These are phyloP conservation scores for Tricholoma bakamatsutake DNA, from an alignment of 768 basidiomycete genomes.

Conservation along the genomic window DNA sequence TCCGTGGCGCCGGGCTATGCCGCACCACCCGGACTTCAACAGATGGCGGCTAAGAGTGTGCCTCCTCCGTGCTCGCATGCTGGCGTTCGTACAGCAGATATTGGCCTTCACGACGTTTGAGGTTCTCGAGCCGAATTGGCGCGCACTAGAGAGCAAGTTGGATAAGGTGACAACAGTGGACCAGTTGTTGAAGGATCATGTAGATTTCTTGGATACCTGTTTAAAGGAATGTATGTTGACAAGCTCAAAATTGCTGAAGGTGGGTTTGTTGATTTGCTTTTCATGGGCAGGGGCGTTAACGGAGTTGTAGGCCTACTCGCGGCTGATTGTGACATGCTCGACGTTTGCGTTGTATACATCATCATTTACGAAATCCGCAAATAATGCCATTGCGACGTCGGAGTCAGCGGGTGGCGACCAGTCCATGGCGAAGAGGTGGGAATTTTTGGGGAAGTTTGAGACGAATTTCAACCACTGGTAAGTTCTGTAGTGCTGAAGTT, in stretches of 20 bases:
- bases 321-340: constrained; percentile 79
- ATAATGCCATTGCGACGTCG: constrained; percentile 60
- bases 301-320: constrained; percentile 57
- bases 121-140: constrained; percentile 95
- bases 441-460: constrained; percentile 83
- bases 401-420: constrained; percentile 56
- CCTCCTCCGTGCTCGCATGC: constrained; percentile 83
- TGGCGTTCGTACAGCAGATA: constrained; percentile 92
- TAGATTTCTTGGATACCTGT: constrained; percentile 96
- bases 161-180: constrained; percentile 91
- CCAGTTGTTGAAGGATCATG: constrained; percentile 90
- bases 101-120: constrained; percentile 91
- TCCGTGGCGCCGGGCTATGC: constrained; percentile 66
- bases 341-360: constrained; percentile 83
- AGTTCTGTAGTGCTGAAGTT: constrained; percentile 16
- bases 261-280: constrained; percentile 29
- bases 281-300: background rate
- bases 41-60: constrained; percentile 86
- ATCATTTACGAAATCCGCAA: constrained; percentile 77
- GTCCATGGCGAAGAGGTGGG: constrained; percentile 81
- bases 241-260: constrained; percentile 82
- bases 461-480: constrained; percentile 92
- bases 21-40: constrained; percentile 62
- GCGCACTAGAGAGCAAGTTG: constrained; percentile 75
- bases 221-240: constrained; percentile 98